phyloP scores from a whole-genome alignment of 2,329 filamentous ascomycete species.

The Monosporascus sp. region DNA sequence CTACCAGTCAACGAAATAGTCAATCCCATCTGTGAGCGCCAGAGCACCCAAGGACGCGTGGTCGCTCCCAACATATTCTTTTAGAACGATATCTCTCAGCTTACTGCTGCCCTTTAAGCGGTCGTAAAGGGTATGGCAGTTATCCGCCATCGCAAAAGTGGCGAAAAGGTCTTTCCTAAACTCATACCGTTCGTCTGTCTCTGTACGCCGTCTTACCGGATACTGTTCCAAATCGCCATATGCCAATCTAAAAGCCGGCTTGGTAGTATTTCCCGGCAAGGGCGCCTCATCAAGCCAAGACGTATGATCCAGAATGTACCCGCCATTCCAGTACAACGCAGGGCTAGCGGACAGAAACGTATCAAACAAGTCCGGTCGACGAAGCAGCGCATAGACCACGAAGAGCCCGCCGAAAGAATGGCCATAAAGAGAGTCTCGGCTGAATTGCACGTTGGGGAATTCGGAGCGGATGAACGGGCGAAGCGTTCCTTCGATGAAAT shows the following conservation, averaged over 20 bases:
- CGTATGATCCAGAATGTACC: conserved; percentile 11
- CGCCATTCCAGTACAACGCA: conserved; percentile 12
- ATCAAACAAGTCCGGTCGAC: conserved; percentile 17
- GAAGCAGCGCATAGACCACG: conserved; percentile 15
- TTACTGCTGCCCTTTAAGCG: conserved; percentile 7
- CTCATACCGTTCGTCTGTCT: conserved; percentile 15
- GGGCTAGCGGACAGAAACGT: conserved; percentile 19
- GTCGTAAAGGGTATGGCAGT: conserved; percentile 13
- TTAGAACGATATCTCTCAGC: conserved; percentile 15
- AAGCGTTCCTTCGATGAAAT: conserved; percentile 14
- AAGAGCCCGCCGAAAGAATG: conserved; percentile 21
- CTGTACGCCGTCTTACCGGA: conserved; percentile 10
- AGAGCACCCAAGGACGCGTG: conserved; percentile 15
- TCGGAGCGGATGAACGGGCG: conserved; percentile 14
- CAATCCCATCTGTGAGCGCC: conserved; percentile 17
- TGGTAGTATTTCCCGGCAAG: not conserved
- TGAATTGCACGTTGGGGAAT: conserved; percentile 15
- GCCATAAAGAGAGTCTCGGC: not conserved
- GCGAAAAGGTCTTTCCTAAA: conserved; percentile 7
- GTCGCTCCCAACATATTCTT: conserved; percentile 18
- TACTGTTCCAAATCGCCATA: conserved; percentile 17
- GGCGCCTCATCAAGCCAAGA: conserved; percentile 8
- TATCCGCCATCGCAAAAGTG: conserved; percentile 10
- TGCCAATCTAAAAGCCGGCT: conserved; percentile 15
- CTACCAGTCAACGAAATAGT: conserved; percentile 19